Percentiles rank a stretch among this genome's conserved stretches.
Evolutionary conservation across 2,329 filamentous ascomycete genomes (phyloP).

Genomic region (Didymellaceae sp.): DNA sequence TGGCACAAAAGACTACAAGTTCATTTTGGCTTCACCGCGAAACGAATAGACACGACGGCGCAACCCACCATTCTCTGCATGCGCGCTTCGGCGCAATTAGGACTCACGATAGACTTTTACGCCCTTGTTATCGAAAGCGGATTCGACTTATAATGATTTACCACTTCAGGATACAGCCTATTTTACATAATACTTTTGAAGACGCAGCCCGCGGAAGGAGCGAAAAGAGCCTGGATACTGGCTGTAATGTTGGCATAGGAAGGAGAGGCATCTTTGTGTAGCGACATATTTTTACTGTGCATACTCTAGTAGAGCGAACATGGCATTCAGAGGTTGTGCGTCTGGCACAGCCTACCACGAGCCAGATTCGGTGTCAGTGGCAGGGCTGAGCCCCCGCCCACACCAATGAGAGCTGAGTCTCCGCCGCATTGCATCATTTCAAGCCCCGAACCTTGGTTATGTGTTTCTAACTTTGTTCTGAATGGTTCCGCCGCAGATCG

Average conservation of each 20-base stretch:
- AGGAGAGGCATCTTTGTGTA: neutral
- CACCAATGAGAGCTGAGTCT: constrained; percentile 10
- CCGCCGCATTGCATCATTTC: neutral
- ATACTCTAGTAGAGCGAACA: neutral
- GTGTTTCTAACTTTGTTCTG: constrained; percentile 12
- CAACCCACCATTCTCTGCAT: constrained; percentile 10
- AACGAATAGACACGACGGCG: constrained; percentile 12
- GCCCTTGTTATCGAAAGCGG: no score
- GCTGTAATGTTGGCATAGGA: constrained; percentile 9
- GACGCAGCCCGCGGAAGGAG: neutral
- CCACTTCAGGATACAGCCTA: constrained; percentile 11
- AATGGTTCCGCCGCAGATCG: constrained; percentile 10
- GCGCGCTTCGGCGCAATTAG: constrained; percentile 13
- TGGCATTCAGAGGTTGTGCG: neutral
- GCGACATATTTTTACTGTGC: neutral
- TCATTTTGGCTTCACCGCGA: neutral
- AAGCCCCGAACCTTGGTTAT: neutral
- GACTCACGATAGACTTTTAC: constrained; percentile 14
- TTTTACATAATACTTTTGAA: constrained; percentile 14
- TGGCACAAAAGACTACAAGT: neutral
- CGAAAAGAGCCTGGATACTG: neutral
- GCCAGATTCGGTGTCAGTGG: neutral
- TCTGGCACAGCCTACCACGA: constrained; percentile 10
- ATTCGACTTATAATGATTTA: constrained; percentile 13
- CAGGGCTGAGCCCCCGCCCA: constrained; percentile 7